Percentiles rank a stretch among this genome's conserved stretches.
Evolutionary conservation across 2,329 filamentous ascomycete genomes (phyloP).

Genomic region (Alternaria triticimaculans): DNA sequence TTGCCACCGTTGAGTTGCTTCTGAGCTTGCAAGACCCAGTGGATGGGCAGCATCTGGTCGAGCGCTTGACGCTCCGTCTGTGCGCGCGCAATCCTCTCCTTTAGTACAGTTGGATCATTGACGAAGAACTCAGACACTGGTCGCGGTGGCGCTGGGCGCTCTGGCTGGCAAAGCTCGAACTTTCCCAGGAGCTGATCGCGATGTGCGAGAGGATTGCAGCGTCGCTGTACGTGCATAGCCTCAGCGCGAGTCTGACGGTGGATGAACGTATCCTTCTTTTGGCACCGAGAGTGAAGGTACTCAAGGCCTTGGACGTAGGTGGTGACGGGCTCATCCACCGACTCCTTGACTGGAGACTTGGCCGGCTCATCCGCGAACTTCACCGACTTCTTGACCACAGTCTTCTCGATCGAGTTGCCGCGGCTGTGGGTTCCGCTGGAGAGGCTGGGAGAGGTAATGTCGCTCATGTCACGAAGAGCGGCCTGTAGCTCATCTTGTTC

Average conservation of each 20-base stretch:
- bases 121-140: slow-evolving; percentile 55
- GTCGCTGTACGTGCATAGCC: slow-evolving; percentile 81
- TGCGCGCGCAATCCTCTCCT: slow-evolving; percentile 53
- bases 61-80: slow-evolving; percentile 85
- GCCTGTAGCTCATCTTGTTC: slow-evolving; percentile 81
- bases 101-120: slow-evolving; percentile 69
- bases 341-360: slow-evolving; percentile 34
- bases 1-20: slow-evolving; percentile 66
- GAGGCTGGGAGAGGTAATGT: slow-evolving; percentile 50
- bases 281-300: slow-evolving; percentile 70
- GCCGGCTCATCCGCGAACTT: slow-evolving; percentile 65
- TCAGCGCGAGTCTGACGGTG: slow-evolving; percentile 87
- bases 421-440: slow-evolving; percentile 41
- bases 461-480: slow-evolving; percentile 65
- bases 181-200: slow-evolving; percentile 83
- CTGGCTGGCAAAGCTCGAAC: slow-evolving; percentile 71
- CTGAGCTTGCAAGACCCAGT: slow-evolving; percentile 69
- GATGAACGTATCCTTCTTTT: slow-evolving; percentile 77
- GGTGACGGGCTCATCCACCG: slow-evolving; percentile 61
- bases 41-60: slow-evolving; percentile 67
- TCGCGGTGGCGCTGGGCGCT: slow-evolving; percentile 52
- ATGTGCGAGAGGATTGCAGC: slow-evolving; percentile 75
- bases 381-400: slow-evolving; percentile 72
- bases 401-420: slow-evolving; percentile 46
- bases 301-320: slow-evolving; percentile 91